Evolutionary conservation across 306 rosid genomes (phyloP).

Genomic region (Sicyos baderoa): DNA sequence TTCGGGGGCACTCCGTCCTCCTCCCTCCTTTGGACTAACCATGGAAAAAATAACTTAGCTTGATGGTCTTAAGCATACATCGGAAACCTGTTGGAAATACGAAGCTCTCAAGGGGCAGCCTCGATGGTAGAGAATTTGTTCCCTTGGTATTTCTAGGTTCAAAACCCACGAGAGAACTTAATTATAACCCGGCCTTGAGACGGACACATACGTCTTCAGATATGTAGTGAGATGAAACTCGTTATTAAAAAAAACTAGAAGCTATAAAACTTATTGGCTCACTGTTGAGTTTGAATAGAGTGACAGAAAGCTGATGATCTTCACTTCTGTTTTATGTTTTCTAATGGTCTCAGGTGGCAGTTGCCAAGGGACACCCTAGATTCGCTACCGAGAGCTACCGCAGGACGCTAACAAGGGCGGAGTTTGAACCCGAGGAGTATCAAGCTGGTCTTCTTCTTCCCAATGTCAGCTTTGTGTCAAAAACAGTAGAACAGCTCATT

Average conservation of each 20-base stretch:
- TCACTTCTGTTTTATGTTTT: not conserved
- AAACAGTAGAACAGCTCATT: slow-evolving; percentile 51
- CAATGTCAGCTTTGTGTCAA: slow-evolving; percentile 33
- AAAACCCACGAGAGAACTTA: too few relatives aligned
- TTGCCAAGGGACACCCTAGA: slow-evolving; percentile 68
- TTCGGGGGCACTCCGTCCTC: not conserved
- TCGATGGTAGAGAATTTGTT: too few relatives aligned
- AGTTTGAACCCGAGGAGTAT: slow-evolving; percentile 48
- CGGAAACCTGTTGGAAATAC: not conserved
- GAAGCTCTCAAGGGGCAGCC: too few relatives aligned
- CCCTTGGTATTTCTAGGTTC: too few relatives aligned
- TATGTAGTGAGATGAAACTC: too few relatives aligned
- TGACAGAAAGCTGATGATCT: not conserved
- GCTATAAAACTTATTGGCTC: not conserved
- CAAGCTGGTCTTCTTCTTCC: slow-evolving; percentile 58
- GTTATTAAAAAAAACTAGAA: not conserved
- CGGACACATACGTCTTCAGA: too few relatives aligned
- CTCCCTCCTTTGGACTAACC: not conserved
- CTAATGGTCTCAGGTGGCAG: slow-evolving; percentile 36
- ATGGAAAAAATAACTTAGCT: not conserved
- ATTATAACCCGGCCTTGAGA: too few relatives aligned
- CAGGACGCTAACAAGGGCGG: slow-evolving; percentile 37
- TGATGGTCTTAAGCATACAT: not conserved
- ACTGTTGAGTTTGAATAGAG: not conserved
- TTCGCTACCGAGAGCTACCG: slow-evolving; percentile 45